Evolutionary conservation across 2,329 filamentous ascomycete species (phyloP).

Genomic region (Septoria petroselini): DNA sequence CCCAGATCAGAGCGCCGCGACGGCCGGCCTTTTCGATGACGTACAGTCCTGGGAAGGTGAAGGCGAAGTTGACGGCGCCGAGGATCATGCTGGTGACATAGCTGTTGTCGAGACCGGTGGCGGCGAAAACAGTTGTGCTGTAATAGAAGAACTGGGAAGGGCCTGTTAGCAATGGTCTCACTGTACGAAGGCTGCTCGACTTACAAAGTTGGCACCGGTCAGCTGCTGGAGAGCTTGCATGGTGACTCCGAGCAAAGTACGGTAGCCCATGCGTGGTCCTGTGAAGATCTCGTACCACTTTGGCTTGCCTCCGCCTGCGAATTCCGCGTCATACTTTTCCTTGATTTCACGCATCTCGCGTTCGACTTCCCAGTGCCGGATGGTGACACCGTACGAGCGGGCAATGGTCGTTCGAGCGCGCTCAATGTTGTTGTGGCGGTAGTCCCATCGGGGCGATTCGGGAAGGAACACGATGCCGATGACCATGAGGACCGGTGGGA

Average conservation of each 20-base stretch:
- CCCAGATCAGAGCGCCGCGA: slow-evolving; percentile 46
- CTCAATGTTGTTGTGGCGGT: slow-evolving; percentile 54
- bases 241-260: slow-evolving; percentile 59
- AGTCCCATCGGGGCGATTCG: slow-evolving; percentile 58
- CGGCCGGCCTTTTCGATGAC: slow-evolving; percentile 49
- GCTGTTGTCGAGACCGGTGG: slow-evolving; percentile 39
- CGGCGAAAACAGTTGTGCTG: slow-evolving; percentile 47
- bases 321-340: slow-evolving; percentile 55
- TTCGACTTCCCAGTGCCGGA: slow-evolving; percentile 54
- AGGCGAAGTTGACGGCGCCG: slow-evolving; percentile 49
- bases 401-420: slow-evolving; percentile 52
- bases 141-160: slow-evolving; percentile 54
- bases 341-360: slow-evolving; percentile 56
- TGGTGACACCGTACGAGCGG: slow-evolving; percentile 54
- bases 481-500: slow-evolving; percentile 55
- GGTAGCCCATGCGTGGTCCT: slow-evolving; percentile 64
- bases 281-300: slow-evolving; percentile 67
- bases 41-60: slow-evolving; percentile 48
- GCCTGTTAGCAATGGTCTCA: slow-evolving; percentile 40
- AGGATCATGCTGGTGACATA: slow-evolving; percentile 51
- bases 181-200: not conserved
- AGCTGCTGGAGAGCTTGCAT: slow-evolving; percentile 67
- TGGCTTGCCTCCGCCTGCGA: slow-evolving; percentile 46
- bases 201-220: slow-evolving; percentile 61
- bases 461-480: slow-evolving; percentile 54